A percentile compares a stretch with the other conserved stretches of the same genome.
Evolutionary conservation across 768 basidiomycete genomes (phyloP).

Genomic region (Russula sp.): DNA sequence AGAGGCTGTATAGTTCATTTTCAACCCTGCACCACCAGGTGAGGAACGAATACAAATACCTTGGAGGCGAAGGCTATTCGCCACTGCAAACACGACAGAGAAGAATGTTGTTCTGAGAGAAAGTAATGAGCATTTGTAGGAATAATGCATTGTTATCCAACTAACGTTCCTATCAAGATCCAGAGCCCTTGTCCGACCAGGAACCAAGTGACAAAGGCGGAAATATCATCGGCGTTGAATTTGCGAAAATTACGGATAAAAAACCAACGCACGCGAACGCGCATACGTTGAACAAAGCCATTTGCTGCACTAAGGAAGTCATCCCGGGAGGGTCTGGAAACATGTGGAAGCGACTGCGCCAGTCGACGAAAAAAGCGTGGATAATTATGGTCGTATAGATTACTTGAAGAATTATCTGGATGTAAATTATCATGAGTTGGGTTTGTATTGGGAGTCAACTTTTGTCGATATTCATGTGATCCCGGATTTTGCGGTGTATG

Average conservation of each 20-base stretch:
- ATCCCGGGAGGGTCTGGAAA: slow-evolving; percentile 76
- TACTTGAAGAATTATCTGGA: slow-evolving; percentile 22
- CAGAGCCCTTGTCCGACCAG: slow-evolving; percentile 93
- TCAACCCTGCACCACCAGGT: background rate
- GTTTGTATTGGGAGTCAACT: background rate
- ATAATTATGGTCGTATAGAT: slow-evolving; percentile 56
- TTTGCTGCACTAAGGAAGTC: slow-evolving; percentile 82
- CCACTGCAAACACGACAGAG: slow-evolving; percentile 82
- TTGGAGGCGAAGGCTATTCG: slow-evolving; percentile 83
- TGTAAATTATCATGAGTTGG: background rate
- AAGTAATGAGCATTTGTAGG: background rate
- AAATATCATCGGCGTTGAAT: slow-evolving; percentile 95
- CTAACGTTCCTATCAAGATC: slow-evolving; percentile 92
- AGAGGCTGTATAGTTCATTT: slow-evolving; percentile 44
- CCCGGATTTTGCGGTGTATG: background rate
- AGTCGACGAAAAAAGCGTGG: slow-evolving; percentile 76
- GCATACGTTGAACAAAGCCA: slow-evolving; percentile 83
- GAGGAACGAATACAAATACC: slow-evolving; percentile 33
- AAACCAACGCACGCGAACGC: slow-evolving; percentile 96
- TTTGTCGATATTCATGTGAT: background rate
- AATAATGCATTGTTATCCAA: slow-evolving; percentile 13
- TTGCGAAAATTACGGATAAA: slow-evolving; percentile 90
- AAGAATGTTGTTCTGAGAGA: slow-evolving; percentile 80
- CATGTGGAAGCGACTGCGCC: slow-evolving; percentile 67
- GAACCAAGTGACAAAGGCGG: slow-evolving; percentile 94